Evolutionary conservation across 2,329 filamentous ascomycete genomes (phyloP), one percentile per base, ranked within the genome.

Genomic region (Kalmusia sp.): DNA sequence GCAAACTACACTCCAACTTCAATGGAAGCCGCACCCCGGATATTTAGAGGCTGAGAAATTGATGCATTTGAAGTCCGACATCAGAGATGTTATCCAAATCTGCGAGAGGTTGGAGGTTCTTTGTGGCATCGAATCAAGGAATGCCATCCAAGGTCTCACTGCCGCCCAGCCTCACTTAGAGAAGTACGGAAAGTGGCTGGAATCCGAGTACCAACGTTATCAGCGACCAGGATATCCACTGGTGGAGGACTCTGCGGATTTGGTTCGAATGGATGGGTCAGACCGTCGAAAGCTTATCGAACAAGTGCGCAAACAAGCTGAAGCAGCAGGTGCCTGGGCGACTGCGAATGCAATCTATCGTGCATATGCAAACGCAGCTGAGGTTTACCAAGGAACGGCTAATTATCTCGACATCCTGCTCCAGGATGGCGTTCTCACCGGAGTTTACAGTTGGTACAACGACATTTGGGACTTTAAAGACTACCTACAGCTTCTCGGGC

Each of bases 21-120:
- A 35, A 25, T 58, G 55, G 55, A 45, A 55, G 44, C 55, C 55
- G 14, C 40, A 55, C 43, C 17, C 49, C 12, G 22, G 40, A n/a
- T 54, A 46, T 19, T 14, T 43, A 3, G 39, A 46, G 5, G 33
- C 41, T 9, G 37, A 21, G 21, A 43, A 51, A 12, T 28, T 51
- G 14, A 54, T 57, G 19, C 25, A 35, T 3, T n/a, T 30, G 40
- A 24, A 19, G 34, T 17, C 15, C 4, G 34, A 37, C 34, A 37
- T 37, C 34, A 9, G 34, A 19, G 15, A 37, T 14, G 34, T 37
- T 17, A 37, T 37, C 4, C 34, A 17, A 9, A n/a, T 37, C 5
- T 17, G 34, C 34, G 34, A 37, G 21, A 37, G 34, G 34, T 37
- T 37, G 34, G 34, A 37, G 34, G 34, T 37, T 9, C 34, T 37